Evolutionary conservation across 2,329 filamentous ascomycete genomes (phyloP).

Genomic region (Stagonosporopsis cucurbitacearum): DNA sequence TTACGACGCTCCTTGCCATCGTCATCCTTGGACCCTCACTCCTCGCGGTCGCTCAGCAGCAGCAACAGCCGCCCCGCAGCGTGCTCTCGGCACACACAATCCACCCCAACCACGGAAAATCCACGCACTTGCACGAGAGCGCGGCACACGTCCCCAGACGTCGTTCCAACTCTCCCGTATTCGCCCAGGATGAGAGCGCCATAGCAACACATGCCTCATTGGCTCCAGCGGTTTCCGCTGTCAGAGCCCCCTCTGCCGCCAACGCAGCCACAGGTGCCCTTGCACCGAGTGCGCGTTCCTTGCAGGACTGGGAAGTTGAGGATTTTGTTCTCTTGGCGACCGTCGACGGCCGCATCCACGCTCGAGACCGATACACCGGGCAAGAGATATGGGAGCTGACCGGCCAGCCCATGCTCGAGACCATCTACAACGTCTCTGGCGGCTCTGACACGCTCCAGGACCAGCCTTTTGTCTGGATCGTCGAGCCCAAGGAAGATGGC

Average conservation of each 20-base stretch:
- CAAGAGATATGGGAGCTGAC: constrained; percentile 84
- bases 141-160: constrained; percentile 30
- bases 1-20: constrained; percentile 44
- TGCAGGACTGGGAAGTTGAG: constrained; percentile 99
- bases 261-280: constrained; percentile 55
- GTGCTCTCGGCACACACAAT: constrained; percentile 24
- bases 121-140: constrained; percentile 23
- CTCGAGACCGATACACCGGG: constrained; percentile 86
- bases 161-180: constrained; percentile 35
- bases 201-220: constrained; percentile 76
- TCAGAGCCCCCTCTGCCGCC: constrained; percentile 86
- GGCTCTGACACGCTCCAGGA: constrained; percentile 55
- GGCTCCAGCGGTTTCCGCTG: constrained; percentile 89
- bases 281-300: constrained; percentile 83
- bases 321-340: constrained; percentile 99
- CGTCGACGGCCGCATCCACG: constrained; percentile 96
- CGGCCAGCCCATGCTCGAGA: constrained; percentile 89
- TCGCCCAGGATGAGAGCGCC: constrained; percentile 80
- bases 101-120: constrained; percentile 28
- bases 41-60: constrained; percentile 51
- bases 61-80: constrained; percentile 44
- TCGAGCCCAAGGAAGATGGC: constrained; percentile 88
- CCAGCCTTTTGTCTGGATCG: constrained; percentile 92
- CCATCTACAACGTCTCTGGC: constrained; percentile 70
- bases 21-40: constrained; percentile 45